A percentile compares a stretch with the other conserved stretches of the same genome.
Conservation (phyloP, 176 grass and related monocot genomes). For the Secale cereale region DNA sequence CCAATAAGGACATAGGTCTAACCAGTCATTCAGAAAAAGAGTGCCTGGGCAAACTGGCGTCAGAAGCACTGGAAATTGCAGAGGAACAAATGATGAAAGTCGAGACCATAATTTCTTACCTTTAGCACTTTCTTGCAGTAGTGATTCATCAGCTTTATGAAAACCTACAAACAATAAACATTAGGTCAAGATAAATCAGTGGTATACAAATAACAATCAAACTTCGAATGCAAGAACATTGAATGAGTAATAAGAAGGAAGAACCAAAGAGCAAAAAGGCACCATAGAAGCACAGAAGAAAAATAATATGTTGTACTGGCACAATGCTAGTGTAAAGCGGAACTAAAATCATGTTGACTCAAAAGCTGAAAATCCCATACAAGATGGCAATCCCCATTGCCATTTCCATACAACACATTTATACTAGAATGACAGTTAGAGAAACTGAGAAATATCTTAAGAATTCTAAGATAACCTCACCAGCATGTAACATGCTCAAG, state of each 20-base stretch:
- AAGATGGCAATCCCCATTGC: not conserved
- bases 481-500: conserved; percentile 12
- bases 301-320: not conserved
- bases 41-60: not conserved
- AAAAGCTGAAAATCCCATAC: not conserved
- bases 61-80: not conserved
- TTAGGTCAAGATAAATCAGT: not conserved
- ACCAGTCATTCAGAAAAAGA: not conserved
- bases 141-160: conserved; percentile 61
- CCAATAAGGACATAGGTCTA: not conserved
- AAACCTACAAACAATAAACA: conserved; percentile 54
- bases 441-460: not conserved
- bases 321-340: not conserved
- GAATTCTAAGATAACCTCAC: not conserved
- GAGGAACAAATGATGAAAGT: not conserved
- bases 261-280: not conserved
- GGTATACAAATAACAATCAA: not conserved
- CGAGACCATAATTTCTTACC: conserved; percentile 25
- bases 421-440: not conserved
- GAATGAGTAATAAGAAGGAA: not conserved
- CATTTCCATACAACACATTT: not conserved
- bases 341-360: not conserved
- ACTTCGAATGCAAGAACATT: not conserved
- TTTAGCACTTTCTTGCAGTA: conserved; percentile 87
- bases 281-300: not conserved